A percentile compares a stretch with the other conserved stretches of the same genome.
These are phyloP conservation scores for Hypoxylon rubiginosum DNA, from an alignment of 2,329 filamentous ascomycete species.

Conservation along the genomic window DNA sequence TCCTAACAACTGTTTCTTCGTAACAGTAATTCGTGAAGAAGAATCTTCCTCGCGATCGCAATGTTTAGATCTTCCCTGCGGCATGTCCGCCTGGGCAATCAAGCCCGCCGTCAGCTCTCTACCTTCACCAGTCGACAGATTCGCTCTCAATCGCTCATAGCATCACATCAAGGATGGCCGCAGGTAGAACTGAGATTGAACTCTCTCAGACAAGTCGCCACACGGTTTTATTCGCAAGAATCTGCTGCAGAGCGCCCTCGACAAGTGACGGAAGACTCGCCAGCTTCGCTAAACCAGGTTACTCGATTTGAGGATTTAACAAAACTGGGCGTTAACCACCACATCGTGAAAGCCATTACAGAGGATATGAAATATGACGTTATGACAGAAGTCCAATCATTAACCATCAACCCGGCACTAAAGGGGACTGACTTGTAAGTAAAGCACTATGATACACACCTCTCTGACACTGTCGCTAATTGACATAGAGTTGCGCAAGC, in stretches of 20 bases:
- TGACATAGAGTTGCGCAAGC: conserved; percentile 83
- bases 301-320: conserved; percentile 62
- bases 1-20: conserved; percentile 12
- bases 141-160: conserved; percentile 34
- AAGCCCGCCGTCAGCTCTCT: conserved; percentile 47
- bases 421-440: conserved; percentile 86
- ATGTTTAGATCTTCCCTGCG: conserved; percentile 51
- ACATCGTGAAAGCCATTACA: conserved; percentile 77
- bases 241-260: conserved; percentile 37
- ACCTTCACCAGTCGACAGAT: conserved; percentile 38
- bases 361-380: conserved; percentile 79
- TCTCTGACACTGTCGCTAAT: conserved; percentile 28
- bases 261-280: conserved; percentile 28
- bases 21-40: conserved; percentile 25
- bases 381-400: conserved; percentile 94
- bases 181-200: conserved; percentile 24
- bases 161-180: conserved; percentile 29
- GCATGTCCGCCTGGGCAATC: conserved; percentile 49
- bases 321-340: conserved; percentile 68
- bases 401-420: conserved; percentile 84
- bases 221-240: conserved; percentile 45
- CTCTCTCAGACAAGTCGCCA: conserved; percentile 36
- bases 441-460: not conserved
- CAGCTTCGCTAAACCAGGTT: conserved; percentile 45
- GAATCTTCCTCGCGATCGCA: conserved; percentile 15